Base-by-base conservation (phyloP, 345 rosid genomes). In the Gossypium sturtianum region DNA sequence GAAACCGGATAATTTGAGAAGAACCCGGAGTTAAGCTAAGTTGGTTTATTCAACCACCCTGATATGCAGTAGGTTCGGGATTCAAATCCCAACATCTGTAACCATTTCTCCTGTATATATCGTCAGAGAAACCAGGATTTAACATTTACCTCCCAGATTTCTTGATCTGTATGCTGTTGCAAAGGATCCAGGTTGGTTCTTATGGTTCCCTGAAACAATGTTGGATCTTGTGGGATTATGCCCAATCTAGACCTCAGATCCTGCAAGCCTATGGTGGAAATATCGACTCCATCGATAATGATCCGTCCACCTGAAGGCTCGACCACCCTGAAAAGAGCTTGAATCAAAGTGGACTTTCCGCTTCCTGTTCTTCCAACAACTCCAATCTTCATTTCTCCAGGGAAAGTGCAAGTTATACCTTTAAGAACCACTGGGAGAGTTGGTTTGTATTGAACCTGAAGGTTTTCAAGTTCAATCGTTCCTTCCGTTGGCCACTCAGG, bases 341-440 rank as follows among this genome's bases (percentile, higher is more conserved):
- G 97, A 74, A 94, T 88, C 51, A 94, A 79, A 63, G 96, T 91
- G 64, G 98, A 94, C 80, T 91, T 94, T 65, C 97, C 98, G 10
- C 97, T 93, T 16, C 98, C 98, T 0, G 98, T 92, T 76, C 98
- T 87, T 19, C 98, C 98, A 38, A 91, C 98, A 15, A 94, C 87
- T 75, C 97, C 97, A 5, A 94, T 86, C 72, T 89, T 94, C 82
- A 80, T 86, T 44, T 77, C 88, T 71, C 93, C 89, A 0, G 90
- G 96, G 72, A 90, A 87, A 20, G 83, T 83, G 83, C 91, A 89
- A 41, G 84, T 86, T 80, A 90, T 82, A 16, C 86, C 93, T 76
- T 83, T 89, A 49, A 89, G 89, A 76, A 90, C 83, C 84, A 86
- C 27, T 16, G 95, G 95, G 29, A 86, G 84, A 16, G 84, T 11